Conservation (phyloP, 1,139 yeast genomes). For the Yamadazyma membranifaciens region DNA sequence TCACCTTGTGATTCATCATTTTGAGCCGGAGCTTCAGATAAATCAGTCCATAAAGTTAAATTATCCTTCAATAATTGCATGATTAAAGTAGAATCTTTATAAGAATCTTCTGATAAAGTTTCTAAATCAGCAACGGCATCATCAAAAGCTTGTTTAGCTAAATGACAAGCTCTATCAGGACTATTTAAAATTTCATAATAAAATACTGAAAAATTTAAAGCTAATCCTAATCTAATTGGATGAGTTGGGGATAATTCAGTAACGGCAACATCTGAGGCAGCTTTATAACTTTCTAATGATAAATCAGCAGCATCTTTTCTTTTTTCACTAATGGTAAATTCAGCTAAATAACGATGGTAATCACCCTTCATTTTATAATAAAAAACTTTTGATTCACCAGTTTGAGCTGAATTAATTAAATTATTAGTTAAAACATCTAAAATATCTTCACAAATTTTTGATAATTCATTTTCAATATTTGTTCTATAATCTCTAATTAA, state of each 20-base stretch:
- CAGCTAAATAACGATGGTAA: slow-evolving; percentile 98
- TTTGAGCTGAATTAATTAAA: slow-evolving; percentile 89
- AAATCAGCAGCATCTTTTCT: slow-evolving; percentile 91
- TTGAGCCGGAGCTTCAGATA: slow-evolving; percentile 81
- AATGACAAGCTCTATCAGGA: slow-evolving; percentile 97
- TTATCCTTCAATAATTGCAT: slow-evolving; percentile 99
- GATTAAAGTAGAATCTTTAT: slow-evolving; percentile 96
- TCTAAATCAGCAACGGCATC: slow-evolving; percentile 99
- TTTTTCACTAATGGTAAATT: slow-evolving; percentile 87
- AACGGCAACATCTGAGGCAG: slow-evolving; percentile 96
- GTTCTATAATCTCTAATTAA: slow-evolving; percentile 93
- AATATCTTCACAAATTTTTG: slow-evolving; percentile 93
- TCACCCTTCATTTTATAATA: slow-evolving; percentile 99
- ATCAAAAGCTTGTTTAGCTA: slow-evolving; percentile 98
- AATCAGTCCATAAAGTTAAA: slow-evolving; percentile 98
- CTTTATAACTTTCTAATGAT: slow-evolving; percentile 90
- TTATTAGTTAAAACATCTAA: slow-evolving; percentile 83
- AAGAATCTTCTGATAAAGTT: slow-evolving; percentile 95
- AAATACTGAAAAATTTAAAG: slow-evolving; percentile 95
- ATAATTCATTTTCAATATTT: slow-evolving; percentile 90
- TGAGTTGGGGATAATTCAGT: slow-evolving; percentile 98
- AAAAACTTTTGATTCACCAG: slow-evolving; percentile 97
- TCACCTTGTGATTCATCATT: slow-evolving; percentile 47
- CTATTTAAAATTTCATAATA: slow-evolving; percentile 97
- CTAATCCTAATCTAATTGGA: slow-evolving; percentile 97